A percentile compares a stretch with the other conserved stretches of the same genome.
These are phyloP conservation scores for Amphirosellinia nigrospora DNA, from an alignment of 495 filamentous ascomycete genomes.

Conservation along the genomic window DNA sequence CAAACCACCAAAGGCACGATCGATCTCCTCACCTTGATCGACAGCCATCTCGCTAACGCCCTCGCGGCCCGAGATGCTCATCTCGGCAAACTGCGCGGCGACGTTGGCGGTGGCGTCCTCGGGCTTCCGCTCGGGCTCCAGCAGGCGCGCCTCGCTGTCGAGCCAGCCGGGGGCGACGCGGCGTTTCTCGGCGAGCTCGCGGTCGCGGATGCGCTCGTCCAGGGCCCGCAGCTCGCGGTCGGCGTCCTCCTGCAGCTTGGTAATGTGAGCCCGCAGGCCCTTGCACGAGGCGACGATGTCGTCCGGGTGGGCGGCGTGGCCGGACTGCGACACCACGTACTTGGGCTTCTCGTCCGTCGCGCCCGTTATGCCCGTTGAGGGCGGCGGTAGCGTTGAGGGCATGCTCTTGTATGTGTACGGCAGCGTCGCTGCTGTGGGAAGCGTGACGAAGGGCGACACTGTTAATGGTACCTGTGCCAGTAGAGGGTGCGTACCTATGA, in stretches of 20 bases:
- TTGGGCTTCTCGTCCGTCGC: conserved; percentile 55
- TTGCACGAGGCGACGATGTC: conserved; percentile 82
- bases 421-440: conserved; percentile 87
- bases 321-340: conserved; percentile 76
- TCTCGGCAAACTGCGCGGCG: conserved; percentile 34
- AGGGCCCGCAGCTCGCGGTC: conserved; percentile 69
- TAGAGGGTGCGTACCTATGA: conserved; percentile 77
- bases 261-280: conserved; percentile 75
- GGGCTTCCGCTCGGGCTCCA: conserved; percentile 70
- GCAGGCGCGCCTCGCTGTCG: conserved; percentile 82
- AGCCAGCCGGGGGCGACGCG: conserved; percentile 92
- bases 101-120: conserved; percentile 23
- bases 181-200: conserved; percentile 90
- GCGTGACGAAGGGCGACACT: conserved; percentile 91
- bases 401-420: conserved; percentile 95
- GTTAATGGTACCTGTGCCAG: conserved; percentile 91
- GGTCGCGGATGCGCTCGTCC: conserved; percentile 71
- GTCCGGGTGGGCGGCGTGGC: conserved; percentile 78
- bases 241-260: conserved; percentile 66
- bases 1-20: conserved; percentile 84
- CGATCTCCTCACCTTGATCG: conserved; percentile 78
- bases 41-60: conserved; percentile 55
- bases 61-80: conserved; percentile 47
- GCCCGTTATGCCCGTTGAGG: conserved; percentile 62
- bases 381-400: conserved; percentile 82